Evolutionary conservation across 495 filamentous ascomycete species (phyloP), one percentile per base, ranked within the genome.

Genomic region (Neurospora tetraspora): DNA sequence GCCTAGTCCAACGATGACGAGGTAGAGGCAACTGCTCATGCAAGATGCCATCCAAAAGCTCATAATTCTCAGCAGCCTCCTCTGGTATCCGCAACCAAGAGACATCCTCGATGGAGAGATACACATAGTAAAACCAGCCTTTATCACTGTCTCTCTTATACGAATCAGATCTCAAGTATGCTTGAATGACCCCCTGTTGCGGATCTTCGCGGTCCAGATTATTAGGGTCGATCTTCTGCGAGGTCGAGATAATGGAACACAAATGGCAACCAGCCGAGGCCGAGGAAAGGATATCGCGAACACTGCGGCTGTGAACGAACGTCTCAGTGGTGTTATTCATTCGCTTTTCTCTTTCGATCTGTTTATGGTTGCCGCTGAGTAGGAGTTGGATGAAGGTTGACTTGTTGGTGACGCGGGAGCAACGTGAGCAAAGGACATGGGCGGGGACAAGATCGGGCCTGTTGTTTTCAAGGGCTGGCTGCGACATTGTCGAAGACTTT

Each of bases 1-100:
- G 0, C 0, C 0, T 5, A 47, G 43, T 0, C n/a, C 43, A 20
- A 4, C n/a, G 1, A 23, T 2, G 9, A 11, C 1, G 43, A 12
- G 1, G 45, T 47, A 47, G 43, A 12, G 1, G 45, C 23, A 47
- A 23, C 3, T 23, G 3, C 6, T 47, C n/a, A 1, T 1, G 43
- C 43, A 53, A 12, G 16, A 53, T 5, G 45, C 10, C 3, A 53
- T 53, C 45, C n/a, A 53, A 0, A 23, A 53, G n/a, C 10, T 53
- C 20, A 5, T 11, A 0, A 5, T 23, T 0, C 20, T 53, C 9
- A 5, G 45, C 45, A 53, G 9, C 45, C 10, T 23, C 4, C 18
- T 20, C 20, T 53, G 45, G 45, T 53, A 23, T 53, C 0, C 9
- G 45, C 18, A 53, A 53, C 20, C 9, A 12, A 20, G 0, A 4